These are phyloP conservation scores for Pseudozyma flocculosa DNA, from an alignment of 1,284 basidiomycete species.

Conservation along the genomic window DNA sequence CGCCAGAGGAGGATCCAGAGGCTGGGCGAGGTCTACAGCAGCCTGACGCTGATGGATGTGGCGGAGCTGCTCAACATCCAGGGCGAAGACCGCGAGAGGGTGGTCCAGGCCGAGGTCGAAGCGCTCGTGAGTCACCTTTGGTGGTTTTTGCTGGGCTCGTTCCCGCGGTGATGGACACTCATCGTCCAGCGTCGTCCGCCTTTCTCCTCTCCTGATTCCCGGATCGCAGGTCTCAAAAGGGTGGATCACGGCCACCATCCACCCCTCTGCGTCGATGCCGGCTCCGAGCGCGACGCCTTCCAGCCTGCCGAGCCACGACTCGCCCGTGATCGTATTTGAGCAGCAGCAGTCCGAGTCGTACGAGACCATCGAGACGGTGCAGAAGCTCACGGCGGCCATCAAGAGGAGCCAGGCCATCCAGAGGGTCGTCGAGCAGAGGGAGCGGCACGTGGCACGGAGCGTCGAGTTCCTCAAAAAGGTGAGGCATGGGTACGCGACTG, in stretches of 20 bases:
- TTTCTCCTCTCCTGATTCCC: not conserved
- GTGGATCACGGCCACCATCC: constrained; percentile 15
- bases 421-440: too few species aligned
- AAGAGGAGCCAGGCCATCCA: too few species aligned
- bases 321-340: too few species aligned
- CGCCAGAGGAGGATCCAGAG: constrained; percentile 74
- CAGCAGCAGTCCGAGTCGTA: too few species aligned
- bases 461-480: not conserved
- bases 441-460: not conserved
- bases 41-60: constrained; percentile 71
- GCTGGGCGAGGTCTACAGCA: constrained; percentile 75
- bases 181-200: too few species aligned
- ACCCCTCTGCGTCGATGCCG: constrained; percentile 1
- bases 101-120: constrained; percentile 66
- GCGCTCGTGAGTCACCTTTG: constrained; percentile 71
- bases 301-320: too few species aligned
- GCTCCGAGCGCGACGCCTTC: too few species aligned
- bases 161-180: too few species aligned
- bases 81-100: constrained; percentile 62
- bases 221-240: constrained; percentile 15
- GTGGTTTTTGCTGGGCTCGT: too few species aligned
- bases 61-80: constrained; percentile 63
- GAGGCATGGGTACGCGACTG: too few species aligned
- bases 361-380: too few species aligned
- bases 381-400: too few species aligned